Base-by-base conservation (phyloP, 2,329 filamentous ascomycete species). In the Aspergillus ustus region DNA sequence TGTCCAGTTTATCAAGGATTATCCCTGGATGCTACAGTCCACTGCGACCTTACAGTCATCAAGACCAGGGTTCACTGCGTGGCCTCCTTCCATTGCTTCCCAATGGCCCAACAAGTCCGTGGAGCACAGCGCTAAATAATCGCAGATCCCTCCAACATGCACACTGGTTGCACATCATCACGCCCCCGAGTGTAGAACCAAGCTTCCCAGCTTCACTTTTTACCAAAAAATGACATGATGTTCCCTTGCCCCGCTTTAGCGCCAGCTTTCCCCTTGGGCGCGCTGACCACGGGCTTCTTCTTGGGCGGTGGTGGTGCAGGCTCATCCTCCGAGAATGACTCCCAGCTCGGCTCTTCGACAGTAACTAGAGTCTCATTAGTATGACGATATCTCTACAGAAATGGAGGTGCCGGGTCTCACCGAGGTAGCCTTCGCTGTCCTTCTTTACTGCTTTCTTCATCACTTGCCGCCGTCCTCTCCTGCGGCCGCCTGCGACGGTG, bases 251-350 rank as follows among this genome's bases (percentile, higher is more conserved):
- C 74, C 25, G 78, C 77, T 72, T 92, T 91, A 1, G 81, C 79
- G 1, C 78, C 78, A 20, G 79, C 70, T 72, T 89, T 90, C 69
- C 85, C 88, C 25, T 82, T 75, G n/a, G 73, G 61, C 15, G 73
- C 73, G 61, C 69, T 71, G 40, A 87, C 50, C 73, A 75, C 73
- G 6, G 79, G 75, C 22, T 80, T 79, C 61, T 83, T 80, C 13
- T 83, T 82, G 22, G 80, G 75, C 7, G 81, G 77, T 1, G 80
- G 80, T 2, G 80, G 80, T 57, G 74, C 74, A 22, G 88, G 85
- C 67, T 97, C 93, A 66, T 96, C 93, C 74, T 97, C 93, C 0
- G 92, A 96, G 79, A 96, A 97, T 0, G 91, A 94, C 75, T 97
- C 93, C 93, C 93, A 97, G 0, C 84, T 89, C 0, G 85, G 79